Evolutionary conservation across 2,329 filamentous ascomycete species (phyloP), one percentile per base, ranked within the genome.

Genomic region (Diaporthe longicolla): DNA sequence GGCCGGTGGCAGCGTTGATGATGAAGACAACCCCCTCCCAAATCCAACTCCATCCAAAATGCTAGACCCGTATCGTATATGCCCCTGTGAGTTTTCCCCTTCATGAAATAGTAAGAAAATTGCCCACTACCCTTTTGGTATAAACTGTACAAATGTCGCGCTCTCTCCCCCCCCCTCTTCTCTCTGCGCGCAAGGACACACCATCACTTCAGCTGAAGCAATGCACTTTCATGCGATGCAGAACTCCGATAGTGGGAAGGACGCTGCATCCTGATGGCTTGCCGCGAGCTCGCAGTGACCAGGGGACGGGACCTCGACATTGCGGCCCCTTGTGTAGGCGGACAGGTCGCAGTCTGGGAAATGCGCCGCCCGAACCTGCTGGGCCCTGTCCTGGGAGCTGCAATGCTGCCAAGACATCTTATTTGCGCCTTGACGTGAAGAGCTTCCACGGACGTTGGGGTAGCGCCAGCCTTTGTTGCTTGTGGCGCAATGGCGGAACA

Each of bases 391-490:
- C 45, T n/a, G 63, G 63, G 29, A n/a, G 63, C 63, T 66, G 63
- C 63, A 66, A 19, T 66, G 45, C 61, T 29, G 63, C 63, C 45
- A 68, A 68, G 63, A 66, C 63, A 66, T 66, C 63, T 66, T 52
- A 66, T 66, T 66, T 52, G 29, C 63, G 63, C 63, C 63, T 68
- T 68, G 63, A 68, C 63, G 29, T 54, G 45, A 37, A 48, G n/a
- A 29, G 32, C 48, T 26, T 40, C 63, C n/a, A 45, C 68, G 40
- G 59, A n/a, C 48, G 26, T 50, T 70, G 52, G 70, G 70, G 69
- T 65, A 59, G 29, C 74, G 61, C 59, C 59, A n/a, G 24, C 48
- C 15, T 29, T 9, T 21, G 19, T 63, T 63, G 24, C 32, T n/a
- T 68, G 63, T 40, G 63, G 63, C 63, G 63, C 63, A 24, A 40